phyloP scores from a whole-genome alignment of 352 stramenopile species.

The Pythium brassicae region DNA sequence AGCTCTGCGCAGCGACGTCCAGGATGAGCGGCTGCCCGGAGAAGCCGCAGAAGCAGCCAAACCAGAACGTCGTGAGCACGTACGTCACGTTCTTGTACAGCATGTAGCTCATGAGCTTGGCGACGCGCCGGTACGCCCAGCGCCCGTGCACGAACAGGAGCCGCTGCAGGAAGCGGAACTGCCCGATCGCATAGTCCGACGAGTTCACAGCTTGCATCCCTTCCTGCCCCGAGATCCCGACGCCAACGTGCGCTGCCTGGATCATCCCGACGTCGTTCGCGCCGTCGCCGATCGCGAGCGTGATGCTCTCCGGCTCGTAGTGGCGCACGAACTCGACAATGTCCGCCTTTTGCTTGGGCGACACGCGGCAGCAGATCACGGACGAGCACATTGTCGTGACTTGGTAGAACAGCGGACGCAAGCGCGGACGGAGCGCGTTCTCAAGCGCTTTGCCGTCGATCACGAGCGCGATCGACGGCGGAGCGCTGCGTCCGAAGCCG shows the following conservation, averaged over 20 bases:
- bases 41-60: constrained; percentile 74
- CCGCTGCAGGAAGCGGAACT: constrained; percentile 92
- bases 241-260: constrained; percentile 87
- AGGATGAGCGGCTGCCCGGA: constrained; percentile 76
- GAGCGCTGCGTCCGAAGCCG: background rate
- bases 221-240: constrained; percentile 92
- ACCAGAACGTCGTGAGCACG: constrained; percentile 82
- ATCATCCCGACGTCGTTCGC: constrained; percentile 98
- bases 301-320: constrained; percentile 69
- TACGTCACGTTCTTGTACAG: constrained; percentile 94
- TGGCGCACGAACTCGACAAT: constrained; percentile 77
- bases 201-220: constrained; percentile 92
- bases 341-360: constrained; percentile 84
- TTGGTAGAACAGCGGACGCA: constrained; percentile 61
- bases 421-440: constrained; percentile 42
- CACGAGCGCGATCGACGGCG: constrained; percentile 70
- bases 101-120: constrained; percentile 93
- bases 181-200: constrained; percentile 90
- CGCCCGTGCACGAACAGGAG: constrained; percentile 92
- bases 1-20: constrained; percentile 74
- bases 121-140: constrained; percentile 89
- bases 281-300: constrained; percentile 92
- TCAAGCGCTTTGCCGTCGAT: constrained; percentile 92
- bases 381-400: constrained; percentile 66
- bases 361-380: constrained; percentile 88